Evolutionary conservation across 2,329 filamentous ascomycete species (phyloP).

Genomic region (Anisogramma anomala): DNA sequence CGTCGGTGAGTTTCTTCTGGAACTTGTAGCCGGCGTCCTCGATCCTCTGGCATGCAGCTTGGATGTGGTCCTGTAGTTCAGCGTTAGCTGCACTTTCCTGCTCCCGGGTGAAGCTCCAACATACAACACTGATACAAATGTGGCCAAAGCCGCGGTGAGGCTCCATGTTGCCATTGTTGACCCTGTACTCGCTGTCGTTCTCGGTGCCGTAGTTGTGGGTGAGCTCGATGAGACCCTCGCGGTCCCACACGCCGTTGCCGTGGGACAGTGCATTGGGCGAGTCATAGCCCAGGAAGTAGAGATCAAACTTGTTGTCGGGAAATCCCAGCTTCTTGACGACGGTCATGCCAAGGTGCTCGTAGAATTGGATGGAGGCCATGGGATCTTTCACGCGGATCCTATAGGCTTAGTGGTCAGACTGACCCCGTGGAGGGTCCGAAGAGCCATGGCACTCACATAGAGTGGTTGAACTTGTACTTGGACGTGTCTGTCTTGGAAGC

Average conservation of each 20-base stretch:
- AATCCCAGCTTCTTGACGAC: constrained; percentile 70
- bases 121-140: constrained; percentile 59
- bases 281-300: constrained; percentile 92
- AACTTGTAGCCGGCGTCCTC: constrained; percentile 87
- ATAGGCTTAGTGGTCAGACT: constrained; percentile 12
- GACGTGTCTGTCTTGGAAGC: constrained; percentile 59
- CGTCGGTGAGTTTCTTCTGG: constrained; percentile 88
- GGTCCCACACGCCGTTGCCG: constrained; percentile 62
- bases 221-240: constrained; percentile 83
- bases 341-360: constrained; percentile 82
- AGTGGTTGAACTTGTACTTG: constrained; percentile 80
- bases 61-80: constrained; percentile 51
- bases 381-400: constrained; percentile 95
- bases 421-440: background rate
- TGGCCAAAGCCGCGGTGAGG: constrained; percentile 78
- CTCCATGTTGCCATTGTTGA: constrained; percentile 85
- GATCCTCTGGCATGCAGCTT: constrained; percentile 79
- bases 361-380: constrained; percentile 81
- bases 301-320: constrained; percentile 82
- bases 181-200: constrained; percentile 64
- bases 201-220: constrained; percentile 83
- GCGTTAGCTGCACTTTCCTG: background rate
- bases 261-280: constrained; percentile 60
- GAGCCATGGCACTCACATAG: constrained; percentile 51
- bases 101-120: background rate